Percentiles rank a stretch among this genome's conserved stretches.
phyloP scores from a whole-genome alignment of 2,329 filamentous ascomycete species.

The Neonectria sp. region DNA sequence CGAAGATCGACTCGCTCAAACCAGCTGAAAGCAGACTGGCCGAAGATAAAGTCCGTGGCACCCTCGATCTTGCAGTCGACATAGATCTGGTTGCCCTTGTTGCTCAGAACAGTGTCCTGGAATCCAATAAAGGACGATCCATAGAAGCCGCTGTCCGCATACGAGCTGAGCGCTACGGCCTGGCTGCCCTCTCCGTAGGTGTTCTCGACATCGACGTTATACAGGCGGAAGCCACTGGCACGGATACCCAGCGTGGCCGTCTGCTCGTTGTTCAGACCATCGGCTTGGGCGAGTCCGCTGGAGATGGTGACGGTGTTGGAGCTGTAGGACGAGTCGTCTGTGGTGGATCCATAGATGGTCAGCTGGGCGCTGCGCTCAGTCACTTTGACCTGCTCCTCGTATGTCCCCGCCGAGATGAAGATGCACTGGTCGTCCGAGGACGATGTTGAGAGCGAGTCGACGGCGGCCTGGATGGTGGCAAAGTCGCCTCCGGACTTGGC shows the following conservation, averaged over 20 bases:
- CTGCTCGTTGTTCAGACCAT: conserved; percentile 66
- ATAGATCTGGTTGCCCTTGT: conserved; percentile 64
- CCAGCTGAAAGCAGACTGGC: conserved; percentile 59
- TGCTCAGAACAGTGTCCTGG: conserved; percentile 66
- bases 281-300: conserved; percentile 58
- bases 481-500: conserved; percentile 54
- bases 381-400: conserved; percentile 69
- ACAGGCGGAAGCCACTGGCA: conserved; percentile 67
- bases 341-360: conserved; percentile 71
- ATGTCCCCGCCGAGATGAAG: conserved; percentile 75
- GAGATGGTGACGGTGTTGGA: conserved; percentile 71
- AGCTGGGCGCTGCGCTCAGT: conserved; percentile 64
- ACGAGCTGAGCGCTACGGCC: conserved; percentile 63
- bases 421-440: conserved; percentile 67
- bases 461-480: conserved; percentile 65
- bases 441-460: conserved; percentile 68
- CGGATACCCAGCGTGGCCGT: conserved; percentile 63
- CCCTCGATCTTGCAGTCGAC: conserved; percentile 60
- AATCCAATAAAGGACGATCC: conserved; percentile 62
- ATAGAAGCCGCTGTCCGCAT: conserved; percentile 63
- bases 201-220: conserved; percentile 72
- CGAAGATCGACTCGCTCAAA: conserved; percentile 60
- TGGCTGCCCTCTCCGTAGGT: conserved; percentile 63
- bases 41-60: conserved; percentile 67
- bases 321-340: conserved; percentile 62